phyloP scores from a whole-genome alignment of 208 protist species.

The Leishmania guyanensis region DNA sequence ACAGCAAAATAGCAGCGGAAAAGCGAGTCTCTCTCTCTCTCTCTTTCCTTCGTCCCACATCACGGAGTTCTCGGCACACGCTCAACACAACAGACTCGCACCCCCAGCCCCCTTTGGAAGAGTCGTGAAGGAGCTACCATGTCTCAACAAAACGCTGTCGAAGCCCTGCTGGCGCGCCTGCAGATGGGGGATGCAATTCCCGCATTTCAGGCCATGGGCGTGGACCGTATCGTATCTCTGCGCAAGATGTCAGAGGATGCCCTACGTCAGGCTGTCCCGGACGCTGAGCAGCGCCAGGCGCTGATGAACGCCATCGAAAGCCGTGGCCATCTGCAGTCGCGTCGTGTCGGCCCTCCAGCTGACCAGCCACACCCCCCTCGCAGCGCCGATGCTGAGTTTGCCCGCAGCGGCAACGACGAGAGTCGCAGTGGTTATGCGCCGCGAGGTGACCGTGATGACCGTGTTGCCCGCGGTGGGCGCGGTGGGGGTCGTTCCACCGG shows the following conservation, averaged over 20 bases:
- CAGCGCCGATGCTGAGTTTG: slow-evolving; percentile 41
- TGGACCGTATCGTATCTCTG: slow-evolving; percentile 77
- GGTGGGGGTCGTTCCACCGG: slow-evolving; percentile 30
- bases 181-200: slow-evolving; percentile 72
- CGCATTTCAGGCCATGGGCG: slow-evolving; percentile 66
- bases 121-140: slow-evolving; percentile 6
- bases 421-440: slow-evolving; percentile 28
- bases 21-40: not conserved
- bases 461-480: slow-evolving; percentile 37
- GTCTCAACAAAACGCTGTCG: slow-evolving; percentile 58
- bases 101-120: not conserved
- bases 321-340: slow-evolving; percentile 57
- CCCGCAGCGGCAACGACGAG: slow-evolving; percentile 30
- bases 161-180: slow-evolving; percentile 79
- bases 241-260: slow-evolving; percentile 73
- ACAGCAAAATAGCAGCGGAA: not conserved
- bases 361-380: slow-evolving; percentile 44
- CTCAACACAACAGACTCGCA: not conserved
- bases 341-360: slow-evolving; percentile 32
- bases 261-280: slow-evolving; percentile 69
- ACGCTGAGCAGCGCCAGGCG: slow-evolving; percentile 61
- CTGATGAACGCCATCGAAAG: slow-evolving; percentile 79
- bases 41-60: not conserved
- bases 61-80: not conserved
- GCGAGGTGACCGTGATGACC: slow-evolving; percentile 38